phyloP scores from a whole-genome alignment of 2,329 filamentous ascomycete species.

The Penicillium sp. region DNA sequence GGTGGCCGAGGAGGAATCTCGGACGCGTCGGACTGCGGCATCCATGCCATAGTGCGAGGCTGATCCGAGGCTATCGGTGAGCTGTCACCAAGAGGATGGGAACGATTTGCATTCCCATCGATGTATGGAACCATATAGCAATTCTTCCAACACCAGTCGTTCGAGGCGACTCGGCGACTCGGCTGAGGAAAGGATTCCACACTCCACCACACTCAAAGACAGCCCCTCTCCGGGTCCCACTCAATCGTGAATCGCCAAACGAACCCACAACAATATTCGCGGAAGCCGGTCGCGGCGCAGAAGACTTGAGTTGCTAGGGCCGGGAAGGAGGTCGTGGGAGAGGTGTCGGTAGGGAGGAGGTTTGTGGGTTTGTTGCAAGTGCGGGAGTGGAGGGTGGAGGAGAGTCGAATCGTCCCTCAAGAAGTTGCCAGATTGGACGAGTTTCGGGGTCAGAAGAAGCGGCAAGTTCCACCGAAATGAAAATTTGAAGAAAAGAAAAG shows the following conservation, averaged over 20 bases:
- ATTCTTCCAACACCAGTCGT: conserved; percentile 15
- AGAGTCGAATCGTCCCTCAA: conserved; percentile 9
- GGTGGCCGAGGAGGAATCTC: conserved; percentile 47
- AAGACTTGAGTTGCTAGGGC: neutral
- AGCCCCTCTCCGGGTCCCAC: conserved; percentile 22
- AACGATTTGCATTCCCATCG: conserved; percentile 43
- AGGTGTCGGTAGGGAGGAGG: neutral
- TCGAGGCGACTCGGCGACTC: conserved; percentile 12
- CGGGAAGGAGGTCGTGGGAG: neutral
- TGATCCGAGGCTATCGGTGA: conserved; percentile 43
- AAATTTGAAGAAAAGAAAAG: conserved; percentile 4
- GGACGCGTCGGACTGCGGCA: conserved; percentile 35
- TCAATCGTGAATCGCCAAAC: conserved; percentile 1
- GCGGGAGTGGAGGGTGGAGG: conserved; percentile 6
- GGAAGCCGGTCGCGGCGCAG: neutral
- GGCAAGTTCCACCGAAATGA: neutral
- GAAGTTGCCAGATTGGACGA: conserved; percentile 4
- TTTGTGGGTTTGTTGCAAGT: neutral
- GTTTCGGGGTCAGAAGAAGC: neutral
- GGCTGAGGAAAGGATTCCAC: conserved; percentile 12
- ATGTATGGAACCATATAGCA: conserved; percentile 44
- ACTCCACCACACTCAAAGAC: conserved; percentile 13
- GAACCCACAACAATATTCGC: too few species aligned
- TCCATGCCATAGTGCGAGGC: conserved; percentile 44
- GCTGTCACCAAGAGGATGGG: conserved; percentile 41